Base-by-base conservation (phyloP, 371 early-diverging fungal genomes). In the Racocetra persica region DNA sequence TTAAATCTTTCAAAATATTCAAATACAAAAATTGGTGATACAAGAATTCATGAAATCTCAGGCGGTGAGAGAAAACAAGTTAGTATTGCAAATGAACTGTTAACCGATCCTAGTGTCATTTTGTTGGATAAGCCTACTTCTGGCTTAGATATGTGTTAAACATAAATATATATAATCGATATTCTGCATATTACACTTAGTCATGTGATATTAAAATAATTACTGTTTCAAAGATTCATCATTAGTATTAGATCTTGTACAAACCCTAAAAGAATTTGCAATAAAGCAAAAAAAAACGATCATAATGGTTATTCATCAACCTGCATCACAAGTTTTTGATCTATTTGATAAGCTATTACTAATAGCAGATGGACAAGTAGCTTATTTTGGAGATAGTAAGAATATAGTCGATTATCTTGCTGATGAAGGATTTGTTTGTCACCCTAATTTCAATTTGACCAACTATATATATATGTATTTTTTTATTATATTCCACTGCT, bases 41-140 rank as follows among this genome's bases (percentile, higher is more conserved):
- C 92, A 0, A 89, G 86, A 20, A 82, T 85, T 63, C 91, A 95
- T 69, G 96, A 96, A 13, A 90, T 96, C 22, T 92, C 93, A 28
- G 98, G 94, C 60, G 98, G 97, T 73, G 97, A 93, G 82, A 84
- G 93, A 76, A 94, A 97, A 87, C 89, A 98, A 52, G 92, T 94
- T 8, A 90, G 94, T 51, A 95, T 97, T 76, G 97, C 94, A 8
- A 92, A 91, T 87, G 98, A 98, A 79, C 88, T 97, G 4, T 91
- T 98, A 2, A 92, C 95, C 1, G 94, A 96, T 38, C 96, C 99
- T 3, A 91, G 93, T 11, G 89, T 98, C 45, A 83, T 98, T 73
- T 96, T 98, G 82, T 83, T 98, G 83, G 99, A 99, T 83, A 99
- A 99, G 83, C 97, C 97, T 13, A 97, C 97, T 2, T 66, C 87